Base-by-base conservation (phyloP, 1,139 yeast species). In the Meyerozyma smithsonii region DNA sequence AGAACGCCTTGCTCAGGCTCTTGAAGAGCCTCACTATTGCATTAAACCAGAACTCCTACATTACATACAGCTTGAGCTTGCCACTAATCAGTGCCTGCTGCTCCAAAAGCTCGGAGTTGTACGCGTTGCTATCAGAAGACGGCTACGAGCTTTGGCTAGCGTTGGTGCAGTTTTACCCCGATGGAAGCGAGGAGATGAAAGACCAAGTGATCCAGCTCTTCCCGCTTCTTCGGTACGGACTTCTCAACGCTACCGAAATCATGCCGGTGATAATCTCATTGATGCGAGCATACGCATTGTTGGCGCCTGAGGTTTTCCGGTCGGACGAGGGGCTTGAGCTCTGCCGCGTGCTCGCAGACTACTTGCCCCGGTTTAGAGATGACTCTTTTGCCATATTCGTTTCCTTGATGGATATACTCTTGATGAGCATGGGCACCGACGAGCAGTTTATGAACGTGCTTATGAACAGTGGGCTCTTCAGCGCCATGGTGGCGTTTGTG, bases 141-240 rank as follows among this genome's bases (percentile, higher is more conserved):
- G 97, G 95, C 0, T 79, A 79, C 52, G 95, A 87, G 39, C 65
- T 92, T 39, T 90, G 97, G 97, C 66, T 77, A 30, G 72, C 84
- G 0, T 56, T 88, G 4, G 59, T 90, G 38, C 85, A 81, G 44
- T 81, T 82, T 39, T 58, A 63, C 37, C 80, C 80, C 1, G 39
- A 54, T 19, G 34, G 21, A 8, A 49, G 50, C 15, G 47, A 50
- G 1, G 55, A 50, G 28, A 55, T 50, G 16, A 49, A 51, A 17
- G 51, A 55, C 5, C 49, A 52, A 35, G 61, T 62, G 7, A 52
- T 74, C 4, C 63, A 65, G 18, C 50, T 70, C 21, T 69, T 81
- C 42, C 73, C 71, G 3, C 55, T 77, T 42, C 55, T 80, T 16
- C 60, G 76, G 2, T 64, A 69, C 39, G 82, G 82, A 2, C 64